These are phyloP conservation scores for Colletotrichum liriopes DNA, from an alignment of 2,329 filamentous ascomycete genomes.

Conservation along the genomic window DNA sequence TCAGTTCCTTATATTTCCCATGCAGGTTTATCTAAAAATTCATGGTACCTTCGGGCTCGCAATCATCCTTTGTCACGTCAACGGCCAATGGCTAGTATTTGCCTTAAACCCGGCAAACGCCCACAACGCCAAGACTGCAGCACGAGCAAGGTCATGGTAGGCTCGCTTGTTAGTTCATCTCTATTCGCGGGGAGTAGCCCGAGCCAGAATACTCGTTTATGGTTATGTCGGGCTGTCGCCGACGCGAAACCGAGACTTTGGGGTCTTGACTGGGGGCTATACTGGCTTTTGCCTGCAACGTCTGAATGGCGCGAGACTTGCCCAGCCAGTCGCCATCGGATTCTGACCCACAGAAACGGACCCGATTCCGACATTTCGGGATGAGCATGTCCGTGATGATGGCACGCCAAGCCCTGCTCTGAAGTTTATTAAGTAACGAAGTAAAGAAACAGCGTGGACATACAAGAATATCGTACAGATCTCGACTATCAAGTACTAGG, in stretches of 20 bases:
- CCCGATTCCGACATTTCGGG: conserved; percentile 5
- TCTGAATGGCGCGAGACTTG: conserved; percentile 22
- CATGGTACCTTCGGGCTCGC: background rate
- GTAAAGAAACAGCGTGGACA: background rate
- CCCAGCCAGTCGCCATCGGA: conserved; percentile 21
- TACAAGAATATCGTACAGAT: background rate
- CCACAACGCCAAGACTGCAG: conserved; percentile 7
- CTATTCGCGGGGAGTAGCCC: background rate
- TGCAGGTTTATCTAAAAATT: conserved; percentile 2
- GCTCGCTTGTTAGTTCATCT: background rate
- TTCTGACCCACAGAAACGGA: conserved; percentile 5
- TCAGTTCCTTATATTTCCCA: background rate
- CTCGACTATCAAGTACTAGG: too few relatives aligned
- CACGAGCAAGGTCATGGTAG: background rate
- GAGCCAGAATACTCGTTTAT: background rate
- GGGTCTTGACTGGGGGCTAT: background rate
- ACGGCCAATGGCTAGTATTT: background rate
- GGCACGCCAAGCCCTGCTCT: background rate
- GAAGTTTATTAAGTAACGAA: background rate
- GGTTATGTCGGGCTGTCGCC: conserved; percentile 17
- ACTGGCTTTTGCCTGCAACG: too few relatives aligned
- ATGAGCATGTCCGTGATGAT: background rate
- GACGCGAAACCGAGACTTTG: background rate
- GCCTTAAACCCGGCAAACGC: background rate
- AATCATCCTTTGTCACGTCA: conserved; percentile 25